Conservation (phyloP, 208 protist genomes). For the Trypanosoma boissoni region DNA sequence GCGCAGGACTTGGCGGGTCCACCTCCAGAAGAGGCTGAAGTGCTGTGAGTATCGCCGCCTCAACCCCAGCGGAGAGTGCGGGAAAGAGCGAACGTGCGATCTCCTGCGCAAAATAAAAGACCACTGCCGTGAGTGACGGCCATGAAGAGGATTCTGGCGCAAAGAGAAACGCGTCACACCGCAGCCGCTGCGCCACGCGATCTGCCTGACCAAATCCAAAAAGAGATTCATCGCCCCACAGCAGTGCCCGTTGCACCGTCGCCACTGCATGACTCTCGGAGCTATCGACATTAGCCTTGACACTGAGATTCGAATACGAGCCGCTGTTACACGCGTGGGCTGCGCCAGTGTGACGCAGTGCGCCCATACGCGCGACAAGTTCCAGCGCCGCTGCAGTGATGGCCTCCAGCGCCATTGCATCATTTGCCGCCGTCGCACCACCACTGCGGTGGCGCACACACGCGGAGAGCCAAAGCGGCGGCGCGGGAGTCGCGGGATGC, state of each 20-base stretch:
- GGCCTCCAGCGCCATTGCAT: neutral
- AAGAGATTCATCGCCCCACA: too few species aligned
- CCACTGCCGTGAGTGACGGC: conserved; percentile 17
- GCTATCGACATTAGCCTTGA: too few species aligned
- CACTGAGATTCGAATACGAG: too few species aligned
- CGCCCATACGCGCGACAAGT: neutral
- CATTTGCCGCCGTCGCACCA: neutral
- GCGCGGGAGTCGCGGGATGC: too few species aligned
- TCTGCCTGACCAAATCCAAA: too few species aligned
- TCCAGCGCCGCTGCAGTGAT: neutral
- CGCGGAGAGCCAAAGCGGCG: too few species aligned
- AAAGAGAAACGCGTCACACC: neutral
- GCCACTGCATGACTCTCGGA: too few species aligned
- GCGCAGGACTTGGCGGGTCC: neutral
- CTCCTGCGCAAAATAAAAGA: conserved; percentile 21
- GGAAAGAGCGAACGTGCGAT: conserved; percentile 21
- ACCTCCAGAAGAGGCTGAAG: conserved; percentile 25
- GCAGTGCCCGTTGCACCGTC: too few species aligned
- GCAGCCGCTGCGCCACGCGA: too few species aligned
- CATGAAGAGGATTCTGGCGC: neutral
- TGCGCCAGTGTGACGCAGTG: too few species aligned
- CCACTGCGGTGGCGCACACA: neutral
- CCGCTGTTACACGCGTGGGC: too few species aligned
- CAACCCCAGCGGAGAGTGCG: conserved; percentile 9
- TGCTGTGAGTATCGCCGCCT: conserved; percentile 22